Evolutionary conservation across 495 filamentous ascomycete genomes (phyloP).

Genomic region (Pseudomonodictys pantanalensis): DNA sequence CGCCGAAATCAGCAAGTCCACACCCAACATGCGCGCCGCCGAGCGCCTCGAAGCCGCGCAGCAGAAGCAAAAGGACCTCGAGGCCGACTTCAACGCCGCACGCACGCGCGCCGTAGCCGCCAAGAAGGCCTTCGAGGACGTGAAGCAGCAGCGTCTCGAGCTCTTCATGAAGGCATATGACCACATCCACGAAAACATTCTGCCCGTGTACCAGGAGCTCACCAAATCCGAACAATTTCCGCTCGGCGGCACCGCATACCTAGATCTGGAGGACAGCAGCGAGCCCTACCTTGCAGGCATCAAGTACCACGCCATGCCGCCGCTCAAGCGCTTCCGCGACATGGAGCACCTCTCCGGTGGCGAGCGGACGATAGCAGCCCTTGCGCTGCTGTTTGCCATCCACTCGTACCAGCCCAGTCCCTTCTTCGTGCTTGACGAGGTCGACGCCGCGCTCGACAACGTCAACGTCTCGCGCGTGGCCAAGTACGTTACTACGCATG

Average conservation of each 20-base stretch:
- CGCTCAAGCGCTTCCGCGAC: conserved; percentile 95
- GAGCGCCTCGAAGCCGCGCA: conserved; percentile 87
- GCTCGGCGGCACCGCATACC: conserved; percentile 88
- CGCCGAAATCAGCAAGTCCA: conserved; percentile 81
- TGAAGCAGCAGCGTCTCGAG: conserved; percentile 79
- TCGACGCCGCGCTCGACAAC: conserved; percentile 95
- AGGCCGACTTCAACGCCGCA: conserved; percentile 84
- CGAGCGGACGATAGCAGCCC: conserved; percentile 97
- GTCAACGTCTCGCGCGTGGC: conserved; percentile 94
- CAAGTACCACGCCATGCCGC: conserved; percentile 98
- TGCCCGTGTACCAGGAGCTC: conserved; percentile 88
- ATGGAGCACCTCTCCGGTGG: conserved; percentile 98
- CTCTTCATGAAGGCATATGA: conserved; percentile 92
- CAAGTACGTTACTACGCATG: conserved; percentile 90
- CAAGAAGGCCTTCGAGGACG: conserved; percentile 74
- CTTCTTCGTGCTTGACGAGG: conserved; percentile 98
- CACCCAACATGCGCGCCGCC: conserved; percentile 92
- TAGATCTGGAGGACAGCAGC: conserved; percentile 87
- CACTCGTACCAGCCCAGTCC: conserved; percentile 91
- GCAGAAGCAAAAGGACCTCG: conserved; percentile 75
- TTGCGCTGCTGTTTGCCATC: conserved; percentile 92
- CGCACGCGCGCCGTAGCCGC: conserved; percentile 67
- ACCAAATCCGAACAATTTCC: conserved; percentile 81
- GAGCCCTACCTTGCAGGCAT: conserved; percentile 90
- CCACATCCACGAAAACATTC: conserved; percentile 94